Percentiles rank a stretch among this genome's conserved stretches.
Conservation (phyloP, 495 filamentous ascomycete species). For the Hypoxylon lienhwacheense region DNA sequence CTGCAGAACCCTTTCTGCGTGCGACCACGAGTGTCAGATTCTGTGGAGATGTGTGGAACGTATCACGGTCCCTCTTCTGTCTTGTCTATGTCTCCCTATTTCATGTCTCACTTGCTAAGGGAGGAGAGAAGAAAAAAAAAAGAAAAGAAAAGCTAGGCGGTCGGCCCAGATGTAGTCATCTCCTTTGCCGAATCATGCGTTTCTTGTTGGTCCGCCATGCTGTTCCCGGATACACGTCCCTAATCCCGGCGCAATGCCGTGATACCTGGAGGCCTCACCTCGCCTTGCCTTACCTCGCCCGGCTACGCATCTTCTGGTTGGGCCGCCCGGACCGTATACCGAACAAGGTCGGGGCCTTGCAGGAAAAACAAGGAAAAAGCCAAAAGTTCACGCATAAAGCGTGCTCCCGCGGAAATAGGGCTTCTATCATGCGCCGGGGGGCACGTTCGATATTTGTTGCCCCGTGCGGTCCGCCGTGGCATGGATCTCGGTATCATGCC, state of each 20-base stretch:
- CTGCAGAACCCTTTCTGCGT: slow-evolving; percentile 19
- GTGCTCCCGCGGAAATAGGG: slow-evolving; percentile 24
- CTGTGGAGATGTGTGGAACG: slow-evolving; percentile 35
- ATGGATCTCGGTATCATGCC: too few relatives aligned
- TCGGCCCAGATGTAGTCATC: neutral
- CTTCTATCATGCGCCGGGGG: too few relatives aligned
- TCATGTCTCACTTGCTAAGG: too few relatives aligned
- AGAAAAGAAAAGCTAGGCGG: slow-evolving; percentile 11
- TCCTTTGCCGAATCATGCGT: slow-evolving; percentile 15
- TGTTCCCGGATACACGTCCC: slow-evolving; percentile 17
- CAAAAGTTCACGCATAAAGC: too few relatives aligned
- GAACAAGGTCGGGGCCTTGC: slow-evolving; percentile 29
- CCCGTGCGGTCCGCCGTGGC: too few relatives aligned
- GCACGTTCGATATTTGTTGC: too few relatives aligned
- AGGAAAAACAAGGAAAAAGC: too few relatives aligned
- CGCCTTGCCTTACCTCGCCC: slow-evolving; percentile 26
- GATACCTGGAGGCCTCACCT: slow-evolving; percentile 29
- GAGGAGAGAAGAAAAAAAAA: neutral
- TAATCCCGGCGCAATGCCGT: slow-evolving; percentile 25
- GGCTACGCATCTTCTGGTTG: slow-evolving; percentile 21
- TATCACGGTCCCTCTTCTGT: slow-evolving; percentile 14
- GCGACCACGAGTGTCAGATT: slow-evolving; percentile 31
- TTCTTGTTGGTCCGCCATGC: slow-evolving; percentile 11
- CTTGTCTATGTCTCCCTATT: neutral
- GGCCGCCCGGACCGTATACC: slow-evolving; percentile 19